These are phyloP conservation scores for Austropuccinia psidii DNA, from an alignment of 1,284 basidiomycete species.

Conservation along the genomic window DNA sequence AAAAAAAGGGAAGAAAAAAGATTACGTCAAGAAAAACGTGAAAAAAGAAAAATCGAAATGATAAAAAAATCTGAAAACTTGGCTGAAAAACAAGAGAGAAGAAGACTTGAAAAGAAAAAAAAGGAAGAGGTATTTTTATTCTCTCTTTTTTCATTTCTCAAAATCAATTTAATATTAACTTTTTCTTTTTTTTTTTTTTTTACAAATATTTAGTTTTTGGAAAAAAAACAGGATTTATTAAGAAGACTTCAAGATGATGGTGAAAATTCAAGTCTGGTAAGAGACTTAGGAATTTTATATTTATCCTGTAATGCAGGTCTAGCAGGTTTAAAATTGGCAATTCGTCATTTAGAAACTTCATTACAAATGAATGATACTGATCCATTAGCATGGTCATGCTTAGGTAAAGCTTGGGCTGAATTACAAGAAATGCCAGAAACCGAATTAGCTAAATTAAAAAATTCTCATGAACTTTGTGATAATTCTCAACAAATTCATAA, in stretches of 20 bases:
- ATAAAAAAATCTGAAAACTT: conserved; percentile 1
- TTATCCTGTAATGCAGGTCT: conserved; percentile 12
- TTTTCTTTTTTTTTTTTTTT: neutral
- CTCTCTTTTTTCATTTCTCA: neutral
- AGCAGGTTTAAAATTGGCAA: conserved; percentile 30
- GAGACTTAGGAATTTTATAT: conserved; percentile 25
- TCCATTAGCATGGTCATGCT: conserved; percentile 26
- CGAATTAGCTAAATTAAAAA: neutral
- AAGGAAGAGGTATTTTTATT: conserved; percentile 26
- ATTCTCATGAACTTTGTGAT: neutral
- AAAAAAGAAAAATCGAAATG: conserved; percentile 14
- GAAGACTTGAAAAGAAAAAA: conserved; percentile 23
- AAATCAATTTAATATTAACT: neutral
- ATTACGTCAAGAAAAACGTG: conserved; percentile 16
- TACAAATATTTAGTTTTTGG: conserved; percentile 2
- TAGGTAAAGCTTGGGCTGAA: conserved; percentile 23
- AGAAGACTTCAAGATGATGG: conserved; percentile 9
- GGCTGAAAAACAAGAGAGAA: conserved; percentile 26
- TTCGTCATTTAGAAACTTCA: conserved; percentile 21
- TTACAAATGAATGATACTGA: conserved; percentile 22
- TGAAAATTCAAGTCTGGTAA: conserved; percentile 4
- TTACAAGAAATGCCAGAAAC: conserved; percentile 14
- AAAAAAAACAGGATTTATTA: conserved; percentile 22
- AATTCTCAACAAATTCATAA: conserved; percentile 28
- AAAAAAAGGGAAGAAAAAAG: conserved; percentile 25